Evolutionary conservation across 163 green algal genomes (phyloP).

Genomic region (Chloromonas sp.): DNA sequence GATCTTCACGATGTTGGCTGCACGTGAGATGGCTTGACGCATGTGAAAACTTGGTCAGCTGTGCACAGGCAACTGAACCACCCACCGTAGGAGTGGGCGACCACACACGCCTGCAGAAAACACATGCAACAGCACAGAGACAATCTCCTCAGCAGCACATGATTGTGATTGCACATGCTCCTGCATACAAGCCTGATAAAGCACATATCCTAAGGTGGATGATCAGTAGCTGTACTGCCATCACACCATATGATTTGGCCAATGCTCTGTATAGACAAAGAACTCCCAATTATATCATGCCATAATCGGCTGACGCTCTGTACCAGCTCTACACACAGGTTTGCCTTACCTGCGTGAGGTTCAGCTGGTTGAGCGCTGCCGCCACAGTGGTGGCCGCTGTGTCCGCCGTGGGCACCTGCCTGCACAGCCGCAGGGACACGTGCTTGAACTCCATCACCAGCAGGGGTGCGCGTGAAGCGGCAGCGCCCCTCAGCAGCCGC

Average conservation of each 20-base stretch:
- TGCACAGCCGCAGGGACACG: constrained; percentile 31
- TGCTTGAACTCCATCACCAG: constrained; percentile 36
- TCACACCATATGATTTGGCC: no score
- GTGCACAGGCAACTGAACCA: no score
- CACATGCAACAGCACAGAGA: not conserved
- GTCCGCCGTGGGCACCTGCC: constrained; percentile 8
- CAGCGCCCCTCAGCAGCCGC: not conserved
- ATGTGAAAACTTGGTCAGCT: no score
- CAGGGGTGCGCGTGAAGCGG: constrained; percentile 12
- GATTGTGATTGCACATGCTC: not conserved
- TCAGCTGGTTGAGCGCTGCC: not conserved
- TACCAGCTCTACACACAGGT: no score
- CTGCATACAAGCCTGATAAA: no score
- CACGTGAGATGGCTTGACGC: no score
- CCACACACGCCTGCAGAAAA: not conserved
- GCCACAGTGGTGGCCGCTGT: not conserved
- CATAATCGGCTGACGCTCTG: no score
- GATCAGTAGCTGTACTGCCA: no score
- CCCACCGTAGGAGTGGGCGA: not conserved
- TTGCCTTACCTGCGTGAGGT: not conserved
- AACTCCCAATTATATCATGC: no score
- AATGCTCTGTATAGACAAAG: no score
- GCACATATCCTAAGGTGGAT: no score
- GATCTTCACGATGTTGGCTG: no score
- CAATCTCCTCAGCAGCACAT: not conserved